Base-by-base conservation (phyloP, 1,284 basidiomycete genomes). In the Leccinum pallidistipes region DNA sequence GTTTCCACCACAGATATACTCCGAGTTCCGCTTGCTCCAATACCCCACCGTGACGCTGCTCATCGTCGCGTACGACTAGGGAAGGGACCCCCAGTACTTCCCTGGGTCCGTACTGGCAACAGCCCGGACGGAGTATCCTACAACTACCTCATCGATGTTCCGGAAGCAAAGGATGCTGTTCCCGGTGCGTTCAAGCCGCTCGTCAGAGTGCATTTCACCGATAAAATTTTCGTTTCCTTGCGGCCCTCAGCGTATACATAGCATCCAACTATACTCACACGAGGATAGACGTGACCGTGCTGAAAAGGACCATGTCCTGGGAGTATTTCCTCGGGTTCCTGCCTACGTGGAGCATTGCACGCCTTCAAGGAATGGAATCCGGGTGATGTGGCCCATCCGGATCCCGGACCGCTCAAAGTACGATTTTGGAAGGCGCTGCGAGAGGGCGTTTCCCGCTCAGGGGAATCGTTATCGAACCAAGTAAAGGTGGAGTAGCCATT, bases 101-200 rank as follows among this genome's bases (percentile, higher is more conserved):
- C 21, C 21, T 21, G 21, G 21, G 21, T 21, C 21, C 21, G 1
- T 84, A 92, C 70, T 95, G 90, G 84, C 82, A 92, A 67, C 86
- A 88, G 59, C 93, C 92, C 0, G 92, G 92, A 3, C 81, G 93
- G 6, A 79, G 79, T 0, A 87, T 94, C 64, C 78, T 94, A 90
- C 61, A 81, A 85, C 18, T 85, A 91, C 66, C 81, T 95, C 0
- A 76, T 84, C 5, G 85, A 84, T 32, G 82, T 94, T 9, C 88
- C 90, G 0, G 82, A 86, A 64, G 86, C 88, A 1, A 72, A 77
- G 12, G 57, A 65, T 38, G 61, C 77, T 61, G 68, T 77, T 53
- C 72, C 72, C 5, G 71, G 71, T 32, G 65, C 68, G 38, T 79
- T 78, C 64, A 70, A 73, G 55, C 73, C 78, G 31, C 79, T 84